A percentile compares a stretch with the other conserved stretches of the same genome.
Conservation (phyloP, 129 eudicot genomes). For the Flaveria ramosissima region DNA sequence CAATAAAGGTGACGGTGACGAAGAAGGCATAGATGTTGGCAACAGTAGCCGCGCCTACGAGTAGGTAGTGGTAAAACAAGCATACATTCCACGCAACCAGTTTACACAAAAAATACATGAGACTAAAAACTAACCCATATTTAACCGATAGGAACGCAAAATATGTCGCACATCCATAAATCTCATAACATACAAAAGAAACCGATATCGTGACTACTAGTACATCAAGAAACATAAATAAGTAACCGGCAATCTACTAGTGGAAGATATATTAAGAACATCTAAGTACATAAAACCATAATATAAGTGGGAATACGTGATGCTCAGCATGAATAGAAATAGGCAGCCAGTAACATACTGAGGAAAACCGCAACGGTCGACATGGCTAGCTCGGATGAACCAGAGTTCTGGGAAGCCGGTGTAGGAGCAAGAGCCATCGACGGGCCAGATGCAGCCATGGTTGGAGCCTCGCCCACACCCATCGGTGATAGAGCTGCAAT, state of each 20-base stretch:
- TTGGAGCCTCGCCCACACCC: constrained; percentile 34
- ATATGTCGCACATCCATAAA: neutral
- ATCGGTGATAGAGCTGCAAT: constrained; percentile 43
- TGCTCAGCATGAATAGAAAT: constrained; percentile 24
- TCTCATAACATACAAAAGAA: constrained; percentile 16
- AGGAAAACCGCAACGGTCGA: constrained; percentile 14
- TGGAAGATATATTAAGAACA: constrained; percentile 20
- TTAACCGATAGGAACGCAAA: neutral
- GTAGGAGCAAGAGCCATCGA: constrained; percentile 32
- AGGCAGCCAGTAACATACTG: constrained; percentile 18
- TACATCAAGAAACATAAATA: constrained; percentile 25
- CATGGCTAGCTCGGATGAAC: constrained; percentile 23
- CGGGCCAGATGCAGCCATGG: constrained; percentile 34
- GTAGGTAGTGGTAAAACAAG: no score
- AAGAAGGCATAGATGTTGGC: no score
- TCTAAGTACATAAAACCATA: constrained; percentile 31
- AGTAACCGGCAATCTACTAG: constrained; percentile 25
- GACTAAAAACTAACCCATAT: no score
- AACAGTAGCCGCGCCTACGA: no score
- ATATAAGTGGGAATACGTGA: neutral
- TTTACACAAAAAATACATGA: no score
- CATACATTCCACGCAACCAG: no score
- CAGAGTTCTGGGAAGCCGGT: constrained; percentile 27
- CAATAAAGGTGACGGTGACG: no score
- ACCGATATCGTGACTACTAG: constrained; percentile 1